Evolutionary conservation across 2,329 filamentous ascomycete species (phyloP).

Genomic region (Malbranchea zuffiana): DNA sequence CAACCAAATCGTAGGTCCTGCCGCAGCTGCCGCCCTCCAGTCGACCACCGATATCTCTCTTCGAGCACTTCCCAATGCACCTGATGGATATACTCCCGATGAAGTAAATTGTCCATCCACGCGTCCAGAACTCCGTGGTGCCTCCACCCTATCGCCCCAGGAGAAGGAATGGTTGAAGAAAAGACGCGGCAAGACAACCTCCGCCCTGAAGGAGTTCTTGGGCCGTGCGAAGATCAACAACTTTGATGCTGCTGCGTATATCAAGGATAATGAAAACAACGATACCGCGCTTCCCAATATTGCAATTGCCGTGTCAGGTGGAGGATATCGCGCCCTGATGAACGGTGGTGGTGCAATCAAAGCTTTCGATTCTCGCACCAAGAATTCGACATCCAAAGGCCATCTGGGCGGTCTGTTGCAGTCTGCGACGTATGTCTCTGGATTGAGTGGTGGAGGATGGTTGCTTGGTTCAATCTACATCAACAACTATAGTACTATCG

Average conservation of each 20-base stretch:
- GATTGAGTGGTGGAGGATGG: constrained; percentile 76
- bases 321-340: constrained; percentile 77
- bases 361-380: constrained; percentile 66
- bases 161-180: constrained; percentile 64
- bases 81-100: constrained; percentile 61
- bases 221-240: constrained; percentile 59
- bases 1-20: background rate
- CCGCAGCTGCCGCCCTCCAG: background rate
- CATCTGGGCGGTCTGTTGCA: constrained; percentile 74
- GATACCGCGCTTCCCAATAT: constrained; percentile 53
- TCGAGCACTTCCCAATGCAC: constrained; percentile 43
- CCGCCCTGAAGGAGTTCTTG: constrained; percentile 66
- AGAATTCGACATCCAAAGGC: constrained; percentile 48
- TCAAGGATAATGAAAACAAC: constrained; percentile 50
- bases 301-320: constrained; percentile 67
- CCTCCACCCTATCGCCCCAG: constrained; percentile 50
- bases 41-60: constrained; percentile 5
- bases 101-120: constrained; percentile 56
- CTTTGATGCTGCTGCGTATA: constrained; percentile 65
- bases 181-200: constrained; percentile 60
- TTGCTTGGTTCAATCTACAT: constrained; percentile 68
- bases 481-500: constrained; percentile 65
- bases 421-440: constrained; percentile 66
- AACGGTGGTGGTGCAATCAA: constrained; percentile 70
- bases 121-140: constrained; percentile 58